phyloP scores from a whole-genome alignment of 805 yeast genomes.

The Lipomyces anomalus region DNA sequence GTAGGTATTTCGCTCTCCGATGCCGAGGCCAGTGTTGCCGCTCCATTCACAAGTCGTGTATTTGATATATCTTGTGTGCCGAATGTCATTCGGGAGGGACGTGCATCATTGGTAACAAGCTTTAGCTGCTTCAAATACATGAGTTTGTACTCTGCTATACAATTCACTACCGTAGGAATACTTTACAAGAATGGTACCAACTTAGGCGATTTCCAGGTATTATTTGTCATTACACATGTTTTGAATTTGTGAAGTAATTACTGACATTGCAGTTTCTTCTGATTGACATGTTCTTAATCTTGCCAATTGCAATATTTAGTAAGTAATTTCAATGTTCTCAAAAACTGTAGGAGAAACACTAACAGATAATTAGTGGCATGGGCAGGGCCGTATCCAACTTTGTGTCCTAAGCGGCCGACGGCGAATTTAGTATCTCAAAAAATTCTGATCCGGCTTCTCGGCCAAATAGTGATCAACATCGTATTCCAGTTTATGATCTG shows the following conservation, averaged over 20 bases:
- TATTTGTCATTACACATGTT: not conserved
- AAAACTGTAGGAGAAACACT: too few species aligned
- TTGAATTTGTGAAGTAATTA: not conserved
- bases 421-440: slow-evolving; percentile 90
- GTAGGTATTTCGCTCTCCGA: slow-evolving; percentile 94
- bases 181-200: slow-evolving; percentile 85
- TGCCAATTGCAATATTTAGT: slow-evolving; percentile 84
- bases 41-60: slow-evolving; percentile 87
- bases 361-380: slow-evolving; percentile 59
- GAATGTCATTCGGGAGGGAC: slow-evolving; percentile 87
- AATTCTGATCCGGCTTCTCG: slow-evolving; percentile 73
- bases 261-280: slow-evolving; percentile 58
- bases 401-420: slow-evolving; percentile 76
- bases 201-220: slow-evolving; percentile 94
- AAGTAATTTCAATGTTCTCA: slow-evolving; percentile 1
- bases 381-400: slow-evolving; percentile 67
- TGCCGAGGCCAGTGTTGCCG: slow-evolving; percentile 98
- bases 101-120: slow-evolving; percentile 90
- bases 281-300: slow-evolving; percentile 83
- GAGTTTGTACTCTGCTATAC: slow-evolving; percentile 96
- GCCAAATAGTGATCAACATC: slow-evolving; percentile 61
- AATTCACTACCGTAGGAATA: slow-evolving; percentile 79
- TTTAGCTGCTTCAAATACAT: slow-evolving; percentile 96
- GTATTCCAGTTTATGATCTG: slow-evolving; percentile 66
- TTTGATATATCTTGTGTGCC: slow-evolving; percentile 92